phyloP scores from a whole-genome alignment of 225 moss, liverwort and hornwort genomes.

The Physcomitrellopsis africana region DNA sequence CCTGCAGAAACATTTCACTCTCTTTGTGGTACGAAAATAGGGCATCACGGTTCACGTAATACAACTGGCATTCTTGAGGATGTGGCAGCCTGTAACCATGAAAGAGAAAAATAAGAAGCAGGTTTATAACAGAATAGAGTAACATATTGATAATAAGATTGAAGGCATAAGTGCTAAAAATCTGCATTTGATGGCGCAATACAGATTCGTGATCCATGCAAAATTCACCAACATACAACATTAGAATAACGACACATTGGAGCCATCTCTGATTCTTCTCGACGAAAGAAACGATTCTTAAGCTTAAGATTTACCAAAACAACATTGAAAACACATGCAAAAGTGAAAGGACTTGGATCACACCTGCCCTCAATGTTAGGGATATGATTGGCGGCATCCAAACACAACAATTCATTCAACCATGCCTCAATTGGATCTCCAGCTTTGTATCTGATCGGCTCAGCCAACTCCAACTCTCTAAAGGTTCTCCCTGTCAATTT shows the following conservation, averaged over 20 bases:
- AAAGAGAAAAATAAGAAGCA: slow-evolving; percentile 14
- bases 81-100: slow-evolving; percentile 70
- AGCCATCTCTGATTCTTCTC: not conserved
- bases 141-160: too few species aligned
- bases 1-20: slow-evolving; percentile 94
- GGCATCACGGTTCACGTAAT: slow-evolving; percentile 94
- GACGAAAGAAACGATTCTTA: not conserved
- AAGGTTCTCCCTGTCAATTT: slow-evolving; percentile 75
- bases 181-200: not conserved
- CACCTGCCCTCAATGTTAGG: slow-evolving; percentile 82
- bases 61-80: slow-evolving; percentile 94
- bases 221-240: not conserved
- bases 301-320: slow-evolving; percentile 12
- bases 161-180: not conserved
- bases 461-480: slow-evolving; percentile 84
- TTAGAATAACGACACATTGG: not conserved
- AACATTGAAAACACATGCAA: not conserved
- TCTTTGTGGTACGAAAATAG: slow-evolving; percentile 95
- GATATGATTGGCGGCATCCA: slow-evolving; percentile 95
- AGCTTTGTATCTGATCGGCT: slow-evolving; percentile 92
- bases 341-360: slow-evolving; percentile 16
- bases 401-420: slow-evolving; percentile 86
- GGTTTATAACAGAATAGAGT: not conserved
- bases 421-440: slow-evolving; percentile 95
- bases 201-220: not conserved